Conservation (phyloP, 768 basidiomycete genomes). For the Leccinum rimulosum region DNA sequence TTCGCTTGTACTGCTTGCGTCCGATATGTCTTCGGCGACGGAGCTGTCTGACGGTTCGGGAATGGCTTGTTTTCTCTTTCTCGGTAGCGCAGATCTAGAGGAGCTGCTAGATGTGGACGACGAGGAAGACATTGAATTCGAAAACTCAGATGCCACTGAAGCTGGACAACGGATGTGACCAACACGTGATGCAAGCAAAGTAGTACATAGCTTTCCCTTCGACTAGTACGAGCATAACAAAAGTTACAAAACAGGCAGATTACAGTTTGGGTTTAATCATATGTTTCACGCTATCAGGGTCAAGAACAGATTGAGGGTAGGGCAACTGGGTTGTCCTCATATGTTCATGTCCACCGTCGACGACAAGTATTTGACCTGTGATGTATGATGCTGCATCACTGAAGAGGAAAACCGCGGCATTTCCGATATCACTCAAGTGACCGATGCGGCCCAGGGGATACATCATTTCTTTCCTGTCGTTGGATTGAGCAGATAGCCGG, state of each 20-base stretch:
- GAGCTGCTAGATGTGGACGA: constrained; percentile 32
- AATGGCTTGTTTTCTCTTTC: constrained; percentile 25
- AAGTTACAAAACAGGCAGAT: not conserved
- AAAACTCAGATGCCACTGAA: not conserved
- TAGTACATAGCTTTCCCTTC: not conserved
- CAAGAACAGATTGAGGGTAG: constrained; percentile 65
- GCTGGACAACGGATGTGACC: not conserved
- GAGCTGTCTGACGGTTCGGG: constrained; percentile 14
- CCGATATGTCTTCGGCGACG: constrained; percentile 29
- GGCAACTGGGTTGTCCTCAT: constrained; percentile 48
- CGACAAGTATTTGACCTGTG: constrained; percentile 68
- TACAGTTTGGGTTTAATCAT: constrained; percentile 49
- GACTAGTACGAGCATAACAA: not conserved
- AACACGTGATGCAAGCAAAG: constrained; percentile 11
- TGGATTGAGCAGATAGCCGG: constrained; percentile 41
- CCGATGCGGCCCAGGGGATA: constrained; percentile 54
- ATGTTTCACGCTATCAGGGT: constrained; percentile 49
- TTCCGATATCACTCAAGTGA: constrained; percentile 61
- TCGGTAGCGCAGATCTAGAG: constrained; percentile 13
- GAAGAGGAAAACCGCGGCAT: constrained; percentile 76
- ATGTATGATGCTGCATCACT: constrained; percentile 76
- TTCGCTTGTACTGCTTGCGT: constrained; percentile 8
- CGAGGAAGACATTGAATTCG: constrained; percentile 14
- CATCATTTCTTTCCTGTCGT: not conserved
- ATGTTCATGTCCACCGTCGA: constrained; percentile 67